Base-by-base conservation (phyloP, 805 yeast genomes). In the Starmera pachycereana region DNA sequence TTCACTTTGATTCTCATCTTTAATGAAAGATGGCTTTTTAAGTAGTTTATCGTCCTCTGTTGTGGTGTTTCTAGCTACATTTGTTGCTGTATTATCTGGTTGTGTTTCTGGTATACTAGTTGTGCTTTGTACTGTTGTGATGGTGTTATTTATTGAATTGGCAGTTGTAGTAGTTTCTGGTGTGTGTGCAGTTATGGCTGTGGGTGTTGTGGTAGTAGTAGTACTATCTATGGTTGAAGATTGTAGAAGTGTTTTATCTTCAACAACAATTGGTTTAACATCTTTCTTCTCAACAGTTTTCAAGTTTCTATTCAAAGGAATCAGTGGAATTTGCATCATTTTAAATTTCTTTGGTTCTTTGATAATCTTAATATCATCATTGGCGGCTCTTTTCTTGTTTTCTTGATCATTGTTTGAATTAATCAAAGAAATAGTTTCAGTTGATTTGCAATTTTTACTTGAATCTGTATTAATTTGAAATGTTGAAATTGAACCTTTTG, bases 401-500 rank as follows among this genome's bases (percentile, higher is more conserved):
- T 35, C 22, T 34, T 12, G 14, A 32, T 10, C 33, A 11, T 32
- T n/a, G 11, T 11, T 13, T 6, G 33, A 13, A 32, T n/a, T 10
- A 30, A 30, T 8, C 12, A 30, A 30, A 12, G 32, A 30, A 6
- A 43, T 29, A 30, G 27, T 30, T 11, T 42, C 38, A 2, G 41
- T 13, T 8, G 32, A 32, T 6, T 29, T 12, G 6, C 18, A 6
- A 27, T 31, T 35, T 13, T 27, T 37, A 14, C 7, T 29, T 6
- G 19, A 8, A 12, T 36, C 38, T 14, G 51, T 44, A 2, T 50
- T 43, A 8, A 56, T 43, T 37, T 56, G 54, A 43, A 62, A 62
- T 11, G 60, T 49, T 4, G 62, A 45, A 8, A 56, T 48, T n/a
- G 56, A 47, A 10, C 61, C 57, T 8, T 53, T 49, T 8, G 62